Evolutionary conservation across 2,329 filamentous ascomycete species (phyloP), one percentile per base, ranked within the genome.

Genomic region (Aspergillus pseudoglaucus): DNA sequence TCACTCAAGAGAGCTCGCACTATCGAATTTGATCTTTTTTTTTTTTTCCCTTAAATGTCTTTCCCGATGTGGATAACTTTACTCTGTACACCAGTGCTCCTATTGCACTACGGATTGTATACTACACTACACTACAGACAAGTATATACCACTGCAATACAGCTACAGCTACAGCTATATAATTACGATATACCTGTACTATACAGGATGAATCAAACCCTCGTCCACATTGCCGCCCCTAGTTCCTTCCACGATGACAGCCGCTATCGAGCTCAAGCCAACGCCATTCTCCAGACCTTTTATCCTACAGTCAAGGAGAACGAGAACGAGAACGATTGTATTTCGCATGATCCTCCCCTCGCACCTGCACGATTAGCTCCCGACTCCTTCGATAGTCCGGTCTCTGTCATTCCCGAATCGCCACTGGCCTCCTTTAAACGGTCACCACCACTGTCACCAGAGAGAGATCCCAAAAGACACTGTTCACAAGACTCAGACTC

Each of bases 381-480:
- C 1, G 60, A 59, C 42, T 64, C 60, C 12, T 61, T 66, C 30
- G 60, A 60, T 12, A 68, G 61, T 27, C 64, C 65, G 17, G 51
- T 70, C 22, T 70, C 66, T 42, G 64, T 66, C 12, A 66, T 72
- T 18, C 68, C 67, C 17, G 67, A 72, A 41, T 72, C 37, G 17
- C 37, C 37, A 8, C 8, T 20, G 17, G 37, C 22, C 22, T 22
- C 22, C 22, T 22, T 3, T 52, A 80, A 87, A 42, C 66, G 68
- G 2, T 75, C 79, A 0, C 75, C 73, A 0, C 84, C 84, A 0
- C 63, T 72, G 14, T 15, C 33, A 35, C 14, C 33, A 35, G n/a
- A 17, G 4, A 15, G 4, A 15, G 1, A 22, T 3, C 12, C 18
- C 38, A 41, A 20, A 4, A 41, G 17, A 23, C 38, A 6, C n/a